Conservation (phyloP, 2,329 filamentous ascomycete species). For the Talaromyces sp. region DNA sequence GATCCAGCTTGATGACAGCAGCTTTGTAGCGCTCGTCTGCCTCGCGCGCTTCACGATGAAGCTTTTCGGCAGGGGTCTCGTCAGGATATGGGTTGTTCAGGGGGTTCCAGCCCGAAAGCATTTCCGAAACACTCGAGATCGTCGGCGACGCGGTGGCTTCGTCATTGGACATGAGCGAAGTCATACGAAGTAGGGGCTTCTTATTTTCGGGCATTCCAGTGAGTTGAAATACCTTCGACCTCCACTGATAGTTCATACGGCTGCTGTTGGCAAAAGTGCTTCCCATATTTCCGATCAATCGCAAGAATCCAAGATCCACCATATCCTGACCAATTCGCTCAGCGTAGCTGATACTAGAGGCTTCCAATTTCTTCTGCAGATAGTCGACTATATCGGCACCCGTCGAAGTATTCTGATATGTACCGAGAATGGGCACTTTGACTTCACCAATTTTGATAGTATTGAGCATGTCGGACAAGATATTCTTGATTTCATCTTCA, state of each 20-base stretch:
- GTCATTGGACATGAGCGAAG: conserved; percentile 64
- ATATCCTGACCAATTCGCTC: conserved; percentile 95
- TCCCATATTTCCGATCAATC: conserved; percentile 89
- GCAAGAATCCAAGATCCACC: conserved; percentile 77
- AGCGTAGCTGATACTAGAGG: conserved; percentile 80
- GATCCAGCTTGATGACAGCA: conserved; percentile 79
- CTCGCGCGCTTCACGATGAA: conserved; percentile 84
- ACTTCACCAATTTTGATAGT: conserved; percentile 83
- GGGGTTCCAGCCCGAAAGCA: conserved; percentile 88
- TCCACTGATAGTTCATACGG: conserved; percentile 97
- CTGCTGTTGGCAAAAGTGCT: conserved; percentile 97
- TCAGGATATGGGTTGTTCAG: conserved; percentile 88
- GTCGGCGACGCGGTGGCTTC: conserved; percentile 71
- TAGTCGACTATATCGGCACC: conserved; percentile 96
- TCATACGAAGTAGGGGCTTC: conserved; percentile 65
- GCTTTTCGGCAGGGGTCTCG: conserved; percentile 80
- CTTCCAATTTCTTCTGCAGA: conserved; percentile 81
- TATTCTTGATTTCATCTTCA: conserved; percentile 85
- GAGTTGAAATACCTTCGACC: conserved; percentile 82
- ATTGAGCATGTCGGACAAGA: conserved; percentile 79
- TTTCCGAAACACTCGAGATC: conserved; percentile 80
- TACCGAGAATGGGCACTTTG: conserved; percentile 93
- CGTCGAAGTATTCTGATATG: conserved; percentile 86
- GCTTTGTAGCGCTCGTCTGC: conserved; percentile 92
- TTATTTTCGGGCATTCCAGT: conserved; percentile 89